Evolutionary conservation across 1,139 yeast species (phyloP).

Genomic region (Taphrina communis): DNA sequence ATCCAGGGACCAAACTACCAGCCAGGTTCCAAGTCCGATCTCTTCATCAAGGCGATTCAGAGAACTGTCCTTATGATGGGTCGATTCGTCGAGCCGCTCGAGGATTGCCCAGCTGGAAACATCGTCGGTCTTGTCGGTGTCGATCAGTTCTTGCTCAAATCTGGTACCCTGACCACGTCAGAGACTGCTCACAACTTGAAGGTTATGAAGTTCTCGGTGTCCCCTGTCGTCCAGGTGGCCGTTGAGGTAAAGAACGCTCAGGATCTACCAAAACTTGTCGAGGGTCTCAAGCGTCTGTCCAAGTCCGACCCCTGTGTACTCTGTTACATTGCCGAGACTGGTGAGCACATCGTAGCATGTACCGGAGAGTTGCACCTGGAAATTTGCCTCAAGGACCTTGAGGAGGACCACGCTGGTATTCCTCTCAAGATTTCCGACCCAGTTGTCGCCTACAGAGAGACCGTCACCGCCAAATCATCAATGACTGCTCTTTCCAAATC

Average conservation of each 20-base stretch:
- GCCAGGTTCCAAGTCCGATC: conserved; percentile 97
- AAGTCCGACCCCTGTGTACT: conserved; percentile 99
- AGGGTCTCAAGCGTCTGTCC: conserved; percentile 99
- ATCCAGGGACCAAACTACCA: conserved; percentile 99
- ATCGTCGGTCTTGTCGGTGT: conserved; percentile 99
- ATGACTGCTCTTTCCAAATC: conserved; percentile 98
- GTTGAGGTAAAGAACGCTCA: conserved; percentile 99
- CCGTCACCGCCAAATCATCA: conserved; percentile 90
- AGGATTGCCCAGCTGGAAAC: conserved; percentile 99
- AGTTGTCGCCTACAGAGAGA: conserved; percentile 98
- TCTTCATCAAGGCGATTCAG: conserved; percentile 96
- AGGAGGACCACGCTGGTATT: conserved; percentile 99
- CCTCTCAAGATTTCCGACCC: conserved; percentile 98
- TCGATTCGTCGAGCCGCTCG: conserved; percentile 96
- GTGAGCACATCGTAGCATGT: conserved; percentile 99
- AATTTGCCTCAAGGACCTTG: conserved; percentile 94
- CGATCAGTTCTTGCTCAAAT: conserved; percentile 98
- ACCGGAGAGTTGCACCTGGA: conserved; percentile 99
- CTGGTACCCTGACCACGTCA: conserved; percentile 97
- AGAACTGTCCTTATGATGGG: conserved; percentile 99
- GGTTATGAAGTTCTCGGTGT: conserved; percentile 99
- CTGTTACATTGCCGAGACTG: conserved; percentile 84
- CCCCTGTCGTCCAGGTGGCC: conserved; percentile 99
- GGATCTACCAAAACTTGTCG: conserved; percentile 99
- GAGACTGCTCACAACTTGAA: conserved; percentile 99